phyloP scores from a whole-genome alignment of 129 eudicot genomes.

The Lactuca saligna region DNA sequence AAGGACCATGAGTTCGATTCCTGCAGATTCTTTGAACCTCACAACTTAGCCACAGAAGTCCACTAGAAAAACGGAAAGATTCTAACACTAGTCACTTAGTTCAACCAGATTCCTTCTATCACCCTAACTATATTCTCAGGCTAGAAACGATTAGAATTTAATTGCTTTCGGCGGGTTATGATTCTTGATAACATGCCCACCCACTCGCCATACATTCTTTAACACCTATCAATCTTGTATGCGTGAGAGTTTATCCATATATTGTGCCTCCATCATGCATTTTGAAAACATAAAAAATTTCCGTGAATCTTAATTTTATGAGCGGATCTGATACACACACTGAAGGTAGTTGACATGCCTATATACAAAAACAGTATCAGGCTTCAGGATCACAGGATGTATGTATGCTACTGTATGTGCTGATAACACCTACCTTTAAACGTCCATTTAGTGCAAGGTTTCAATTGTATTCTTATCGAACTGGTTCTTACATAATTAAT shows the following conservation, averaged over 20 bases:
- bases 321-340: neutral
- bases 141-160: constrained; percentile 33
- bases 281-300: neutral
- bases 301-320: constrained; percentile 2
- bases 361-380: neutral
- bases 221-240: constrained; percentile 19
- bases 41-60: constrained; percentile 24
- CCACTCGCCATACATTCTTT: constrained; percentile 35
- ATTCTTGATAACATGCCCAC: constrained; percentile 47
- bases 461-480: too few relatives aligned
- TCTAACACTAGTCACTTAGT: constrained; percentile 23
- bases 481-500: too few relatives aligned
- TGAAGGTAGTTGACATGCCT: neutral
- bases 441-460: neutral
- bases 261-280: constrained; percentile 14
- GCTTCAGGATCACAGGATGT: neutral
- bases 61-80: constrained; percentile 18
- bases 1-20: constrained; percentile 35
- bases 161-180: constrained; percentile 41
- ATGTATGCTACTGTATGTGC: constrained; percentile 1
- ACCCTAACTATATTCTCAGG: constrained; percentile 36
- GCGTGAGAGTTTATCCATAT: constrained; percentile 19
- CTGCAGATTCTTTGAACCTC: constrained; percentile 30
- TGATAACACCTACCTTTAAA: neutral
- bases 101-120: constrained; percentile 34